phyloP scores from a whole-genome alignment of 768 basidiomycete genomes.

The Leccinum sublutescens region DNA sequence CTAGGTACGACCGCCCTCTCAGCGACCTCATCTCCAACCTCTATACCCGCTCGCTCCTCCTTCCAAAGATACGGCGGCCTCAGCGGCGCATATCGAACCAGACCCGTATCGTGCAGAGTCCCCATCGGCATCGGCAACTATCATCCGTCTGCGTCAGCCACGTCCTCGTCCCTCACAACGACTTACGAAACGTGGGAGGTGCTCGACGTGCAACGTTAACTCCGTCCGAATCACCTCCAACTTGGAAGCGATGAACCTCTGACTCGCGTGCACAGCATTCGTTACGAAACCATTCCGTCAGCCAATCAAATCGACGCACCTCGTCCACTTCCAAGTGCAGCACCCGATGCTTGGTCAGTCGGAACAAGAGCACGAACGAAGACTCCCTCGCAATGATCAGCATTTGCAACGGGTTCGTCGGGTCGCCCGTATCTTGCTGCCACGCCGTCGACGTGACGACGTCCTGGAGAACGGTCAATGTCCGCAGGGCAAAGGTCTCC shows the following conservation, averaged over 20 bases:
- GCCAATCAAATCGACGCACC: conserved; percentile 4
- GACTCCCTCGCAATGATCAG: conserved; percentile 19
- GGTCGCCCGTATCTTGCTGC: background rate
- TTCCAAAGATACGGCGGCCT: background rate
- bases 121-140: background rate
- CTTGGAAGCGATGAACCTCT: conserved; percentile 17
- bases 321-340: conserved; percentile 28
- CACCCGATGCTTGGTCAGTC: conserved; percentile 18
- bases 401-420: conserved; percentile 13
- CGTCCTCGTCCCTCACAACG: background rate
- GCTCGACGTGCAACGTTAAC: background rate
- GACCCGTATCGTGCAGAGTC: background rate
- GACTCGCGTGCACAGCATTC: background rate
- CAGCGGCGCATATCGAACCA: background rate
- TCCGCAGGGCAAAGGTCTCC: no score
- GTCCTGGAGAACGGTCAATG: conserved; percentile 3
- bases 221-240: conserved; percentile 23
- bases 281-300: background rate
- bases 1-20: background rate
- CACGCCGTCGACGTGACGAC: conserved; percentile 1
- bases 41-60: background rate
- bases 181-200: background rate
- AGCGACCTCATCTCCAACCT: background rate
- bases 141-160: background rate
- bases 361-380: conserved; percentile 21